Evolutionary conservation across 352 stramenopile species (phyloP).

Genomic region (Blastocystis sp.): DNA sequence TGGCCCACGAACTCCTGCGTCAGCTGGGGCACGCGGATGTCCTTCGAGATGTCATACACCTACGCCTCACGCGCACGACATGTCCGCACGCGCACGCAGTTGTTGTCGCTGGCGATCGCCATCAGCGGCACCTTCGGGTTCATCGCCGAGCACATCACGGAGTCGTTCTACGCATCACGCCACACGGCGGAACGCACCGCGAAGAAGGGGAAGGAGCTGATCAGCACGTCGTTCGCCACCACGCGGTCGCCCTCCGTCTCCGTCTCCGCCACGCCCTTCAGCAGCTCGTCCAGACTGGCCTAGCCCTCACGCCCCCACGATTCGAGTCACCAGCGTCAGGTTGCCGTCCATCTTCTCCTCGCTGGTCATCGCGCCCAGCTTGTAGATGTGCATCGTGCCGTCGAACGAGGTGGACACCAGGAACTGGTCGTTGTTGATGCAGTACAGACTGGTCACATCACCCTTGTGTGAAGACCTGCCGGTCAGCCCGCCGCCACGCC

Average conservation of each 20-base stretch:
- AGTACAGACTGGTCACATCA: constrained; percentile 41
- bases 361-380: constrained; percentile 12
- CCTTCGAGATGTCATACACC: constrained; percentile 10
- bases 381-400: constrained; percentile 54
- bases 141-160: constrained; percentile 3
- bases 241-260: background rate
- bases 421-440: no score
- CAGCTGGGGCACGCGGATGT: background rate
- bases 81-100: background rate
- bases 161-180: constrained; percentile 1
- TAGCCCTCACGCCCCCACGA: no score
- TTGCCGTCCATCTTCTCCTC: background rate
- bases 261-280: no score
- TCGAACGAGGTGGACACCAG: constrained; percentile 28
- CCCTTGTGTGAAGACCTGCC: constrained; percentile 49
- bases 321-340: no score
- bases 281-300: constrained; percentile 34
- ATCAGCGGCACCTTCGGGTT: constrained; percentile 7
- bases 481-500: background rate
- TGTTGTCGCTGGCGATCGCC: background rate
- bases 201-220: constrained; percentile 21
- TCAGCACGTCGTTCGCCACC: constrained; percentile 39
- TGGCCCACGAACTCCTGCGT: constrained; percentile 50
- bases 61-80: background rate
- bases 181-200: background rate